Percentiles rank a stretch among this genome's conserved stretches.
Conservation (phyloP, 768 basidiomycete species). For the Russula sp. region DNA sequence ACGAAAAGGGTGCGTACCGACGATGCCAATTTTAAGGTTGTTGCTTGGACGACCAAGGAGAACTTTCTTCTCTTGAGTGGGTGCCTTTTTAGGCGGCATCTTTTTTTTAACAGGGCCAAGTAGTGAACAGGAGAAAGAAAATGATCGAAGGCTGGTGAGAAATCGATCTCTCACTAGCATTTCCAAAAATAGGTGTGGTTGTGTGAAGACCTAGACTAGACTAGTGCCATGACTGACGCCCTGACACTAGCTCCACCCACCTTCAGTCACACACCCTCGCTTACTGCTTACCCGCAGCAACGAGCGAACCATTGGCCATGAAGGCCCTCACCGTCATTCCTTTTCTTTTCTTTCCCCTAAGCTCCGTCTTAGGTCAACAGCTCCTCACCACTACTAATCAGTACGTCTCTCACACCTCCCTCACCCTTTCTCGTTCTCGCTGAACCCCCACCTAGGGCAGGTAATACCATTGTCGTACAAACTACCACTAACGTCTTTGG, state of each 20-base stretch:
- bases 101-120: constrained; percentile 45
- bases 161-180: constrained; percentile 24
- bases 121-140: constrained; percentile 36
- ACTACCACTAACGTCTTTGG: constrained; percentile 39
- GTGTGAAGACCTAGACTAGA: background rate
- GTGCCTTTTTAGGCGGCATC: constrained; percentile 91
- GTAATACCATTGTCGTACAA: constrained; percentile 47
- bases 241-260: background rate
- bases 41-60: constrained; percentile 90
- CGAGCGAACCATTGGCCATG: constrained; percentile 2
- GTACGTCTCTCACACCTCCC: constrained; percentile 33
- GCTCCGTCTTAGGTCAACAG: constrained; percentile 33
- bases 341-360: constrained; percentile 24
- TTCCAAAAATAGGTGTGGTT: constrained; percentile 1
- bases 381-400: constrained; percentile 41
- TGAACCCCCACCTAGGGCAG: constrained; percentile 32
- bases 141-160: constrained; percentile 20
- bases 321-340: constrained; percentile 11
- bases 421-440: constrained; percentile 8
- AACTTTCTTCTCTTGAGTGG: constrained; percentile 70
- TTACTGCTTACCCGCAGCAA: background rate
- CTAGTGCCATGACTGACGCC: too few relatives aligned
- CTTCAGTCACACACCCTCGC: background rate
- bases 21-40: constrained; percentile 98
- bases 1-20: constrained; percentile 57